phyloP scores from a whole-genome alignment of 2,329 filamentous ascomycete species.

The Phoma sp. region DNA sequence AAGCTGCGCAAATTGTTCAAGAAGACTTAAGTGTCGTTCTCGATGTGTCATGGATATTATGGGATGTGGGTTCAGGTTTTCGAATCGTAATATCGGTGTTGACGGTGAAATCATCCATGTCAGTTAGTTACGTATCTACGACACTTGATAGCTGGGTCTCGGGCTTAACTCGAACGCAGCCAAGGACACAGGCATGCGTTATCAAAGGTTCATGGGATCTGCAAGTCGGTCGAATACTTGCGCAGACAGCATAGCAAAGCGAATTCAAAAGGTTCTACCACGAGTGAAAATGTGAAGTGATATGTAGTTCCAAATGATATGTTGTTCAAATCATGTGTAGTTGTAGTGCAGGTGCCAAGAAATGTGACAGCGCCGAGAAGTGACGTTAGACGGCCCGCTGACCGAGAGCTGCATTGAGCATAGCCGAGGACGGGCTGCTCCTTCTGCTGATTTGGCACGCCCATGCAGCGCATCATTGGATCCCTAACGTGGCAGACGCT shows the following conservation, averaged over 20 bases:
- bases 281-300: no score
- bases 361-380: background rate
- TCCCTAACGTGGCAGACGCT: constrained; percentile 38
- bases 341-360: background rate
- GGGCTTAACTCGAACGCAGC: background rate
- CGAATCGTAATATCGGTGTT: no score
- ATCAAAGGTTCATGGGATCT: no score
- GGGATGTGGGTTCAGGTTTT: background rate
- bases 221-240: background rate
- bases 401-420: constrained; percentile 37
- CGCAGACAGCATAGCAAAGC: constrained; percentile 3
- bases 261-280: no score
- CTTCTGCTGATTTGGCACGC: constrained; percentile 31
- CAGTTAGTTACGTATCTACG: background rate
- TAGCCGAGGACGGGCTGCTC: constrained; percentile 26
- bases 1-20: constrained; percentile 21
- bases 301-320: no score
- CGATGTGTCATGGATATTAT: background rate
- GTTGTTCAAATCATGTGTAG: no score
- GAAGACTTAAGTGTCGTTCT: constrained; percentile 9
- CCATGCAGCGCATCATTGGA: constrained; percentile 36
- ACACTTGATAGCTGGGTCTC: background rate
- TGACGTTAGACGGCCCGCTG: constrained; percentile 28
- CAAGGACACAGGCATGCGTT: background rate
- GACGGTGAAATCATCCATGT: no score